Percentiles rank a stretch among this genome's conserved stretches.
Conservation (phyloP, 768 basidiomycete species). For the Termitomyces sp. region DNA sequence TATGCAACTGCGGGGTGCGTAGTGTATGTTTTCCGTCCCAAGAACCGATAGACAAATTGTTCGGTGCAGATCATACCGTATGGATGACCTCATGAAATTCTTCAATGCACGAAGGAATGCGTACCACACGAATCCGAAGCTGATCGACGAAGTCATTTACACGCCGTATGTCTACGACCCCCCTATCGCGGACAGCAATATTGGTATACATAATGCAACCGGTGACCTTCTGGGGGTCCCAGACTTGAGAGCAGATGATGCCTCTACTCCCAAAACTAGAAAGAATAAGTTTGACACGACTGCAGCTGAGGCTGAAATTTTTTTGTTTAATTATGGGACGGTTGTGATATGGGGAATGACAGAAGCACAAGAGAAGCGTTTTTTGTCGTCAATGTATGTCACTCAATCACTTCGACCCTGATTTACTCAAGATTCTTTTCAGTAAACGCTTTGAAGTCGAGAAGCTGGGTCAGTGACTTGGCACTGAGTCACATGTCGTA, state of each 20-base stretch:
- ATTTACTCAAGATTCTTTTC: slow-evolving; percentile 11
- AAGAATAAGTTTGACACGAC: slow-evolving; percentile 66
- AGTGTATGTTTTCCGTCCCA: background rate
- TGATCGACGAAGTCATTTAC: slow-evolving; percentile 92
- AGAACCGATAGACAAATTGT: background rate
- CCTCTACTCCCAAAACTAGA: slow-evolving; percentile 41
- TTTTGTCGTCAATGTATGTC: slow-evolving; percentile 85
- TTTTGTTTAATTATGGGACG: slow-evolving; percentile 91
- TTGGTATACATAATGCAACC: slow-evolving; percentile 35
- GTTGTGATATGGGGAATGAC: slow-evolving; percentile 99
- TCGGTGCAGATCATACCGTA: slow-evolving; percentile 72
- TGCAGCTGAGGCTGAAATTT: slow-evolving; percentile 79
- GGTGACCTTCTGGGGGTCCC: slow-evolving; percentile 80
- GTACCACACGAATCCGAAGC: slow-evolving; percentile 82
- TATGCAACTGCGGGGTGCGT: slow-evolving; percentile 89
- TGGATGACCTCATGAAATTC: slow-evolving; percentile 85
- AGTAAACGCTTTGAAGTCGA: slow-evolving; percentile 96
- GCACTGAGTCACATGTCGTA: slow-evolving; percentile 1
- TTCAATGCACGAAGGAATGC: slow-evolving; percentile 79
- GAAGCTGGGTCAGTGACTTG: slow-evolving; percentile 55
- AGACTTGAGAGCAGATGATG: slow-evolving; percentile 48
- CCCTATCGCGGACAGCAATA: slow-evolving; percentile 27
- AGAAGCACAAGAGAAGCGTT: slow-evolving; percentile 86
- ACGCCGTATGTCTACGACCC: slow-evolving; percentile 86
- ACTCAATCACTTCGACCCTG: background rate